A percentile compares a stretch with the other conserved stretches of the same genome.
These are phyloP conservation scores for Teratosphaeria destructans DNA, from an alignment of 2,329 filamentous ascomycete genomes.

Conservation along the genomic window DNA sequence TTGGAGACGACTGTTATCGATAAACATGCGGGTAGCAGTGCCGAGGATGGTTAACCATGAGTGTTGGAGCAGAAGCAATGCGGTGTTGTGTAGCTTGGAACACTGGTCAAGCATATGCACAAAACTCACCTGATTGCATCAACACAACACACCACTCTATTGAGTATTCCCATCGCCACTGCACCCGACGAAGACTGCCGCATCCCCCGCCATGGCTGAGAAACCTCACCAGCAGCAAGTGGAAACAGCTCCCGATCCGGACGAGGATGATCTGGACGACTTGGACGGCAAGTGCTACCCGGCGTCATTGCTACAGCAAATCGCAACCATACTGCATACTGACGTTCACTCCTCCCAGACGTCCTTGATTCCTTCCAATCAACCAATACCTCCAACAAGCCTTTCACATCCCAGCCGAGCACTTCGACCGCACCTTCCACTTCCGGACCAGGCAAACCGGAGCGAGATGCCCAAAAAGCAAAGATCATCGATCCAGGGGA, in stretches of 20 bases:
- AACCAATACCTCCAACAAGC: constrained; percentile 37
- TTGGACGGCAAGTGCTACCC: constrained; percentile 56
- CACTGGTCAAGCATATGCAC: too few relatives aligned
- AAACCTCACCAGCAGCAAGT: constrained; percentile 3
- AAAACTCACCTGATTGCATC: too few relatives aligned
- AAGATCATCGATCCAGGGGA: constrained; percentile 30
- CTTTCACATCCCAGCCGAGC: constrained; percentile 15
- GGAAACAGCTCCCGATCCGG: constrained; percentile 58
- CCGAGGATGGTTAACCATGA: neutral
- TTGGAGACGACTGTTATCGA: neutral
- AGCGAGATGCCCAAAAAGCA: constrained; percentile 20
- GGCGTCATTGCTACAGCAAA: constrained; percentile 11
- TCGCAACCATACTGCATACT: constrained; percentile 3
- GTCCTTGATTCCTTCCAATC: constrained; percentile 81
- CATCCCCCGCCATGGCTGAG: neutral
- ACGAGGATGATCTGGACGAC: constrained; percentile 86
- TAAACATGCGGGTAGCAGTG: neutral
- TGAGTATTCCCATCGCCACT: neutral
- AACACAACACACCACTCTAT: too few relatives aligned
- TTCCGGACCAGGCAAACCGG: constrained; percentile 29
- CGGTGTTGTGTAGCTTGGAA: neutral
- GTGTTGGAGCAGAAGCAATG: neutral
- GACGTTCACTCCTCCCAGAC: constrained; percentile 43
- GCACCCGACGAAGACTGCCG: neutral
- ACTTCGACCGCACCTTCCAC: constrained; percentile 26